Conservation (phyloP, 1,284 basidiomycete genomes). For the Marasmius sp. region DNA sequence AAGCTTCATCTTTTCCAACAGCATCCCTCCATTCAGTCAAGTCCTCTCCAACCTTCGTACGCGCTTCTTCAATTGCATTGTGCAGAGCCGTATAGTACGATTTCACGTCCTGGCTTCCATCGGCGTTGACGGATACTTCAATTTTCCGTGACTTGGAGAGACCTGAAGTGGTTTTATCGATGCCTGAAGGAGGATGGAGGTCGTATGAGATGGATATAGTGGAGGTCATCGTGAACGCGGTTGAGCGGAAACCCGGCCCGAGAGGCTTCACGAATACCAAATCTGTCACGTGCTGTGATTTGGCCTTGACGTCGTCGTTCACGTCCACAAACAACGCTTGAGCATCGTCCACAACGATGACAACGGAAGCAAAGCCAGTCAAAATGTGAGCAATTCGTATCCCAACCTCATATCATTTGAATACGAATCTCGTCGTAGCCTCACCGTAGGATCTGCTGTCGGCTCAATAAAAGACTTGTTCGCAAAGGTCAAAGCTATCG, state of each 20-base stretch:
- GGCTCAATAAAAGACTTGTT: slow-evolving; percentile 77
- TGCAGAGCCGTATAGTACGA: slow-evolving; percentile 54
- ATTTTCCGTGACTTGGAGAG: slow-evolving; percentile 30
- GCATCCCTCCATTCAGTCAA: slow-evolving; percentile 70
- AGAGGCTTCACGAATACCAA: not conserved
- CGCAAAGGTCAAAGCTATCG: slow-evolving; percentile 81
- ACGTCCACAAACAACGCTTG: not conserved
- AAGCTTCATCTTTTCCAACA: slow-evolving; percentile 58
- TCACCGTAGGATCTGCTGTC: slow-evolving; percentile 85
- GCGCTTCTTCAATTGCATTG: slow-evolving; percentile 49
- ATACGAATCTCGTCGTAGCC: slow-evolving; percentile 40
- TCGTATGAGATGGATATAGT: slow-evolving; percentile 48
- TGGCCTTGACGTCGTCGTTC: not conserved
- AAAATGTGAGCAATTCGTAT: slow-evolving; percentile 40
- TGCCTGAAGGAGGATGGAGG: slow-evolving; percentile 42
- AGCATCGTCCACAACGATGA: slow-evolving; percentile 9
- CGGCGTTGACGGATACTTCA: slow-evolving; percentile 33
- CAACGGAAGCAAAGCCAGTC: slow-evolving; percentile 19
- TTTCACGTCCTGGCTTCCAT: slow-evolving; percentile 26
- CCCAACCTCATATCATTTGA: not conserved
- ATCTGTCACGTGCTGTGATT: not conserved
- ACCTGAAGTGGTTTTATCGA: slow-evolving; percentile 20
- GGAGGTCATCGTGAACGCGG: not conserved
- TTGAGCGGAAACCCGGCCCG: not conserved
- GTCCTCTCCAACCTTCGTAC: slow-evolving; percentile 55